Evolutionary conservation across 306 rosid species (phyloP).

Genomic region (Alnus glutinosa): DNA sequence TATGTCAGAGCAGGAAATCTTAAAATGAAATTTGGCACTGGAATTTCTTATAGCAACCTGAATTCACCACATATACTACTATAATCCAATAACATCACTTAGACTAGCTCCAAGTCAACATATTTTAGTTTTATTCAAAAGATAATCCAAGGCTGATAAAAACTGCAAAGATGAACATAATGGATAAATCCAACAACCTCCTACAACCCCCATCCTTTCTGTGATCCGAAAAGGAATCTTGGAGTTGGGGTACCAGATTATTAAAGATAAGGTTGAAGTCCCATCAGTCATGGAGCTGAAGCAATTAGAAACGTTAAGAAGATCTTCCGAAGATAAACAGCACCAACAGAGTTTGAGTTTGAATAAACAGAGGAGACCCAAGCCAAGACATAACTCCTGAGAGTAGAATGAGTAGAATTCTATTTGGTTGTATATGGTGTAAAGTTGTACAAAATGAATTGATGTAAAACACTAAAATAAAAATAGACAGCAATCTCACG

Average conservation of each 20-base stretch:
- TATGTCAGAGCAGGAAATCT: background rate
- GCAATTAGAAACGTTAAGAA: too few relatives aligned
- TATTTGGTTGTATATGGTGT: too few relatives aligned
- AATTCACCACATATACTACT: background rate
- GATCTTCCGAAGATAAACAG: too few relatives aligned
- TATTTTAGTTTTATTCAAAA: background rate
- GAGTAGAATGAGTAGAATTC: too few relatives aligned
- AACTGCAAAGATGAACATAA: background rate
- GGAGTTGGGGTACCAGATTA: background rate
- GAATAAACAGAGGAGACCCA: too few relatives aligned
- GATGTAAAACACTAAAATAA: too few relatives aligned
- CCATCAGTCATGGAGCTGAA: too few relatives aligned
- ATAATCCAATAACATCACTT: background rate
- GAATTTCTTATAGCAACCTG: background rate
- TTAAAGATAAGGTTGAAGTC: too few relatives aligned
- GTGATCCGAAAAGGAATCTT: background rate
- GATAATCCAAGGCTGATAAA: background rate
- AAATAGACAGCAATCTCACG: too few relatives aligned
- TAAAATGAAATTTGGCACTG: background rate
- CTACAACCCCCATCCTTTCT: background rate
- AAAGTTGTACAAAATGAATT: too few relatives aligned
- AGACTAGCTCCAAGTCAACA: background rate
- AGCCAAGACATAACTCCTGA: too few relatives aligned
- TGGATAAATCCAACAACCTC: background rate
- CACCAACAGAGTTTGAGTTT: too few relatives aligned